Percentiles rank a stretch among this genome's conserved stretches.
Evolutionary conservation across 2,329 filamentous ascomycete genomes (phyloP).

Genomic region (Kalaharituber pfeilii): DNA sequence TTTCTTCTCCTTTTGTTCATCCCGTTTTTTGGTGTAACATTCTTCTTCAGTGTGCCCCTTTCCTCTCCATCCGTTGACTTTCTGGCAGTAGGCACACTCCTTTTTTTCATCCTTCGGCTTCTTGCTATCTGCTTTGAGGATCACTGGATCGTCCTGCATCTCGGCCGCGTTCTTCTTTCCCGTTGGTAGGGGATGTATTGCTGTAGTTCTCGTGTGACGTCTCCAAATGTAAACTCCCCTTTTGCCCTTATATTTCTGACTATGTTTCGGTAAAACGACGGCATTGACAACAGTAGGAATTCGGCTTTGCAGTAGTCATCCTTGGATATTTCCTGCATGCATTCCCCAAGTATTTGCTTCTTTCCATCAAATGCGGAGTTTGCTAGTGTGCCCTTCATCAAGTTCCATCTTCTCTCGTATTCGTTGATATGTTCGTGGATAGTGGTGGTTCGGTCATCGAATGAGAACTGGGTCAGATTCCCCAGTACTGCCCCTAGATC

Average conservation of each 20-base stretch:
- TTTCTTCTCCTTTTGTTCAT: no score
- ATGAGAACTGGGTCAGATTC: neutral
- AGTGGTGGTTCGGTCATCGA: neutral
- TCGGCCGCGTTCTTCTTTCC: neutral
- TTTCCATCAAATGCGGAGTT: neutral
- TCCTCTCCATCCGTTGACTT: no score
- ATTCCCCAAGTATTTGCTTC: neutral
- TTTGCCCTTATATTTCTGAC: neutral
- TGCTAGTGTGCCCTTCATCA: neutral
- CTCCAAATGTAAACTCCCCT: neutral
- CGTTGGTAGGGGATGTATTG: neutral
- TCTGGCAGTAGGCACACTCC: no score
- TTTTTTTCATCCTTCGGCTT: no score
- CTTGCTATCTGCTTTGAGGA: no score
- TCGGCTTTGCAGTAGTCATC: neutral
- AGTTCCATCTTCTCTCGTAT: neutral
- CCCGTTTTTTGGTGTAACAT: no score
- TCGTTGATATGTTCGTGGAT: neutral
- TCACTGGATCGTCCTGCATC: neutral
- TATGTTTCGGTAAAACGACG: neutral
- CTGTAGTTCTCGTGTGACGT: neutral
- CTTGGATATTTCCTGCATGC: neutral
- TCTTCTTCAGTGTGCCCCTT: no score
- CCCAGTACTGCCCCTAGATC: neutral
- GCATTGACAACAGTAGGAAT: neutral